Conservation (phyloP, 345 rosid species). For the Salix koriyanagi region DNA sequence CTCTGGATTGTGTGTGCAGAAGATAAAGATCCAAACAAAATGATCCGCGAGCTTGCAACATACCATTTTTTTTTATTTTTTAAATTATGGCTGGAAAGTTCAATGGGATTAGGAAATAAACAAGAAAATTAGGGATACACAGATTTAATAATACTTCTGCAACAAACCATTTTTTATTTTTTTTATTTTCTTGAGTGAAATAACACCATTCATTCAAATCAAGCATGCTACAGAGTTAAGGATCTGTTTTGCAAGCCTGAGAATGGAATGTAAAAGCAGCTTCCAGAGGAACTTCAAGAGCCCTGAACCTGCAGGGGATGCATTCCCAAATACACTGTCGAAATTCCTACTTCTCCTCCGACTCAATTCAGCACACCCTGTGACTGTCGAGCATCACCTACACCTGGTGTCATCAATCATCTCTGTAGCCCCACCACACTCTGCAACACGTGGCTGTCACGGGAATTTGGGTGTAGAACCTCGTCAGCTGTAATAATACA, state of each 20-base stretch:
- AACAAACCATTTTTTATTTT: too few relatives aligned
- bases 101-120: too few relatives aligned
- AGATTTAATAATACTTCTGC: too few relatives aligned
- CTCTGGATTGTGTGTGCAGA: too few relatives aligned
- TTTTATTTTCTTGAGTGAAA: background rate
- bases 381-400: constrained; percentile 68
- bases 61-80: too few relatives aligned
- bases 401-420: constrained; percentile 55
- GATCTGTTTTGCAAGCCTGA: constrained; percentile 57
- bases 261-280: constrained; percentile 96
- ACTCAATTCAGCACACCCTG: constrained; percentile 47
- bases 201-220: constrained; percentile 3
- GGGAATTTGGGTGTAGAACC: constrained; percentile 90
- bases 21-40: too few relatives aligned
- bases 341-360: constrained; percentile 60
- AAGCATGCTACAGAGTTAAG: background rate
- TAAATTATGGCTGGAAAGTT: too few relatives aligned
- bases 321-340: constrained; percentile 54
- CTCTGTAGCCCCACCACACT: constrained; percentile 92
- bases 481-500: constrained; percentile 94
- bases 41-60: too few relatives aligned
- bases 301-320: constrained; percentile 79
- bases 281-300: constrained; percentile 91
- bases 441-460: constrained; percentile 86
- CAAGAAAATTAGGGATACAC: too few relatives aligned